A percentile compares a stretch with the other conserved stretches of the same genome.
Conservation (phyloP, 768 basidiomycete genomes). For the Suillus discolor region DNA sequence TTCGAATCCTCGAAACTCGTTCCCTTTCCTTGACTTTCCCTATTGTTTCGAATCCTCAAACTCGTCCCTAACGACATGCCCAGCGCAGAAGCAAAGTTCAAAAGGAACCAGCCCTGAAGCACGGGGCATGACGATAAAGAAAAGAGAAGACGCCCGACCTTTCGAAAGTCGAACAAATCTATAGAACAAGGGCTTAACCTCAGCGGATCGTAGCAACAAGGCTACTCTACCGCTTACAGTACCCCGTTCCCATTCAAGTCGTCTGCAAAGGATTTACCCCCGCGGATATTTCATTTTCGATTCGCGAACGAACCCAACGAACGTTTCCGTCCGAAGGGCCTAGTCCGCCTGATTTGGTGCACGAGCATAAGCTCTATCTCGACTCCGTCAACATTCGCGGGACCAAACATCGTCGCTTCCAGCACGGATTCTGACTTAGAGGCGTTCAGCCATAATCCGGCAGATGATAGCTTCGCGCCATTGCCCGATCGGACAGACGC, state of each 20-base stretch:
- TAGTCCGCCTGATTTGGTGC: conserved; percentile 62
- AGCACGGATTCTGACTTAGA: conserved; percentile 84
- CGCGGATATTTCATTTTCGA: conserved; percentile 67
- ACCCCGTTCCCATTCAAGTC: conserved; percentile 76
- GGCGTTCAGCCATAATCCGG: conserved; percentile 85
- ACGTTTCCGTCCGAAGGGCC: conserved; percentile 57
- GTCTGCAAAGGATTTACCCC: conserved; percentile 80
- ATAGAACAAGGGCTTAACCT: conserved; percentile 74
- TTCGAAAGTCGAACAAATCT: conserved; percentile 60
- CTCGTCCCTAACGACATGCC: background rate
- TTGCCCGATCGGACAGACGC: conserved; percentile 77
- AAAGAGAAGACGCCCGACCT: conserved; percentile 8
- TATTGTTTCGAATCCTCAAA: background rate
- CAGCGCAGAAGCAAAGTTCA: background rate
- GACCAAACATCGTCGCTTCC: conserved; percentile 73
- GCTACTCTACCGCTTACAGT: conserved; percentile 79
- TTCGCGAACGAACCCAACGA: conserved; percentile 40
- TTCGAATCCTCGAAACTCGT: no score
- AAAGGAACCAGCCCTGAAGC: background rate
- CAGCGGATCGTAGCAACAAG: conserved; percentile 79
- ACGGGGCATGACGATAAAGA: background rate
- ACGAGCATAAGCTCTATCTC: conserved; percentile 63
- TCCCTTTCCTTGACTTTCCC: background rate
- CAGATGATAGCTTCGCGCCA: conserved; percentile 81
- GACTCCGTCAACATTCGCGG: conserved; percentile 37